These are phyloP conservation scores for Psilocybe tampanensis DNA, from an alignment of 768 basidiomycete genomes.

Conservation along the genomic window DNA sequence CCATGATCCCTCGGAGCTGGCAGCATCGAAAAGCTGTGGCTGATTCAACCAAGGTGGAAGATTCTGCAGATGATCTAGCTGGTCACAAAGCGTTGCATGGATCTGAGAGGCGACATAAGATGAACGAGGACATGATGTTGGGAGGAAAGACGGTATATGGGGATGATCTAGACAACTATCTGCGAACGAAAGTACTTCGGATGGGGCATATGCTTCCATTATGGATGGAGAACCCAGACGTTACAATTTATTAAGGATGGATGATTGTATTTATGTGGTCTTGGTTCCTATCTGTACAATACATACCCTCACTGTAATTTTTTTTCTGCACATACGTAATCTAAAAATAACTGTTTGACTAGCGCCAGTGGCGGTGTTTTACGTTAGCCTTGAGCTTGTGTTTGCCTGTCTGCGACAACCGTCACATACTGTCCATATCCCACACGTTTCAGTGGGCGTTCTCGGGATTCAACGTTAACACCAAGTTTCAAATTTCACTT, in stretches of 20 bases:
- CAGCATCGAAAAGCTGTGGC: slow-evolving; percentile 40
- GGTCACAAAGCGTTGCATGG: slow-evolving; percentile 13
- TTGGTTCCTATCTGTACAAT: neutral
- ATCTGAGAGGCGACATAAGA: slow-evolving; percentile 30
- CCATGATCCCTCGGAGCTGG: slow-evolving; percentile 97
- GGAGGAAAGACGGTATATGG: slow-evolving; percentile 78
- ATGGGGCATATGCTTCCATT: slow-evolving; percentile 95
- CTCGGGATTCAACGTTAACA: too few species aligned
- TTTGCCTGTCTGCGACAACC: too few species aligned
- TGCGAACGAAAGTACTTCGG: slow-evolving; percentile 92
- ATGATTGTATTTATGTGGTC: slow-evolving; percentile 9
- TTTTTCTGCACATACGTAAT: neutral
- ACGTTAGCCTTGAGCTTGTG: too few species aligned
- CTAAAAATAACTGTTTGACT: neutral
- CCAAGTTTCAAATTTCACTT: too few species aligned
- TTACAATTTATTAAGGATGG: slow-evolving; percentile 25
- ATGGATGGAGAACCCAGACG: slow-evolving; percentile 41
- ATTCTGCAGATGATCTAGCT: slow-evolving; percentile 13
- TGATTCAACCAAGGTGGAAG: slow-evolving; percentile 23
- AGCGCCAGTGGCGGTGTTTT: neutral
- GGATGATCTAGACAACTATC: slow-evolving; percentile 90
- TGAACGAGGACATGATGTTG: slow-evolving; percentile 58
- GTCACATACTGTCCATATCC: too few species aligned
- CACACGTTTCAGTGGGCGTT: too few species aligned
- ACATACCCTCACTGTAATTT: neutral